phyloP scores from a whole-genome alignment of 306 rosid species.

The Lablab purpureus region DNA sequence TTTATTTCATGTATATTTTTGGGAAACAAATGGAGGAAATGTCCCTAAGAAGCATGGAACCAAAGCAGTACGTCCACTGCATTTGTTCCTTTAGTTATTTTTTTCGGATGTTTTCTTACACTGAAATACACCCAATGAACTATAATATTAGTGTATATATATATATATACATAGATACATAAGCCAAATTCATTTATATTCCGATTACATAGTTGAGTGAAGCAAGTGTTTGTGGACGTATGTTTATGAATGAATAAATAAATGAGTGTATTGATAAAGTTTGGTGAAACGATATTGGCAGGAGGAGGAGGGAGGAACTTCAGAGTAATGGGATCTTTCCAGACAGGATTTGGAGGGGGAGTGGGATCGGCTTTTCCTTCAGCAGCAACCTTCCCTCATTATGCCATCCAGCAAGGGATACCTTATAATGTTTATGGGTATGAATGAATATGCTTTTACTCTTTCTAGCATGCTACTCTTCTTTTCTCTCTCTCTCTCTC shows the following conservation, averaged over 20 bases:
- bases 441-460: conserved; percentile 38
- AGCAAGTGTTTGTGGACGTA: neutral
- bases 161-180: neutral
- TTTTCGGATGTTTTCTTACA: neutral
- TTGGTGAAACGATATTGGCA: conserved; percentile 24
- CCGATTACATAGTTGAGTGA: neutral
- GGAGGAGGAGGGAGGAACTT: conserved; percentile 82
- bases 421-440: conserved; percentile 94
- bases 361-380: conserved; percentile 84
- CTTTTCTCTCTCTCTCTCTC: conserved; percentile 6
- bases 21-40: conserved; percentile 37
- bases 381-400: conserved; percentile 92
- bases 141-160: neutral
- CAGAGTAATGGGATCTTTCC: conserved; percentile 87
- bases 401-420: conserved; percentile 93
- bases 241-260: neutral
- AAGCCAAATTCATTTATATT: neutral
- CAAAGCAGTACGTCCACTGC: conserved; percentile 19
- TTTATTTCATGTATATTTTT: conserved; percentile 42
- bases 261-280: neutral
- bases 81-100: conserved; percentile 32
- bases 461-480: neutral
- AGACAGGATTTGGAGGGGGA: conserved; percentile 86
- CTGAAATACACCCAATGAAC: neutral
- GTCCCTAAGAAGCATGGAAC: conserved; percentile 38